Conservation (phyloP, 192 early-diverging fungal species). For the Geranomyces michiganensis region DNA sequence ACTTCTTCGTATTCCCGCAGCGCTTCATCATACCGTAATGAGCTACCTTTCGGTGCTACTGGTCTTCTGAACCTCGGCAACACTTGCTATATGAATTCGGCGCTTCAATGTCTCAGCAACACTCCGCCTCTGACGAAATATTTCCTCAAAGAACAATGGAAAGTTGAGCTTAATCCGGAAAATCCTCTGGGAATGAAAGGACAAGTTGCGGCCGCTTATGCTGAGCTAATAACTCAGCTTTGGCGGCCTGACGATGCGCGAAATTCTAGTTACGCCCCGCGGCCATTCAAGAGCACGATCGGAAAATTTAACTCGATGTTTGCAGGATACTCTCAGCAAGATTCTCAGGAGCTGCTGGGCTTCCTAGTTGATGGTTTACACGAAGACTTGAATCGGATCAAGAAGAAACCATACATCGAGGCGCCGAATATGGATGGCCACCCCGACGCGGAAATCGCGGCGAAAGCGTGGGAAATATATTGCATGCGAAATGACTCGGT, state of each 20-base stretch:
- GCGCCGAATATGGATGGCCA: slow-evolving; percentile 71
- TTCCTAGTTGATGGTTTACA: slow-evolving; percentile 84
- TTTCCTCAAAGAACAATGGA: slow-evolving; percentile 50
- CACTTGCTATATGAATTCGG: slow-evolving; percentile 92
- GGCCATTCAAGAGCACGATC: slow-evolving; percentile 74
- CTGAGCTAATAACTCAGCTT: slow-evolving; percentile 52
- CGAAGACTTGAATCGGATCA: slow-evolving; percentile 83
- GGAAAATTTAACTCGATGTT: slow-evolving; percentile 63
- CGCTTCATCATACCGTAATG: neutral
- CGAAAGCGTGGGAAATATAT: slow-evolving; percentile 74
- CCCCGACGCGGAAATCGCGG: slow-evolving; percentile 70
- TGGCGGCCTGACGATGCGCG: slow-evolving; percentile 34
- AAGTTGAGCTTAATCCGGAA: slow-evolving; percentile 62
- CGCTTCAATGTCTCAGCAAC: slow-evolving; percentile 86
- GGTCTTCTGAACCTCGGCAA: slow-evolving; percentile 87
- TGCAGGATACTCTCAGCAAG: slow-evolving; percentile 78
- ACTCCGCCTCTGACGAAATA: slow-evolving; percentile 51
- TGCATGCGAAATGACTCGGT: slow-evolving; percentile 76
- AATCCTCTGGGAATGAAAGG: slow-evolving; percentile 79
- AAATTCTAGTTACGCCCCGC: slow-evolving; percentile 65
- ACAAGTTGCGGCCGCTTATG: slow-evolving; percentile 71
- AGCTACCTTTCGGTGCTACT: slow-evolving; percentile 30
- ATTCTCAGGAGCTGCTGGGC: slow-evolving; percentile 82
- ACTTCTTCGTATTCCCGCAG: neutral
- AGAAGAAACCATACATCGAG: slow-evolving; percentile 79